Conservation (phyloP, 176 grass and related monocot genomes). For the Oryza punctata region DNA sequence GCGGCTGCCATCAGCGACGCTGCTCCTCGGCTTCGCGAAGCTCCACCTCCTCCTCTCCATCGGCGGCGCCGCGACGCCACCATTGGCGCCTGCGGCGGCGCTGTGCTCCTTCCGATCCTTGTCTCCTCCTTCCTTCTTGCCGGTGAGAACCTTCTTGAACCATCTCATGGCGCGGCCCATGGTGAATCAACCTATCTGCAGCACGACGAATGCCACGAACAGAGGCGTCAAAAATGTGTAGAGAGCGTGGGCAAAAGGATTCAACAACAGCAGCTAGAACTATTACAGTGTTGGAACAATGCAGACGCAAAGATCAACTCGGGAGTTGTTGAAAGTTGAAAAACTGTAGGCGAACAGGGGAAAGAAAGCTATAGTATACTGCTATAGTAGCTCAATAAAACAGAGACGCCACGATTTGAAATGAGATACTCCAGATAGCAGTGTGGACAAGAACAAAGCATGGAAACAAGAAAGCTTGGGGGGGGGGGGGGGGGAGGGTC, state of each 20-base stretch:
- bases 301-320: not conserved
- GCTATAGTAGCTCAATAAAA: not conserved
- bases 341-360: not conserved
- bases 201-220: not conserved
- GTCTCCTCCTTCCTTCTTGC: conserved; percentile 59
- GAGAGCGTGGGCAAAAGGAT: not conserved
- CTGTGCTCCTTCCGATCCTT: conserved; percentile 22
- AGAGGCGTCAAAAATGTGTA: not conserved
- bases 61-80: conserved; percentile 7
- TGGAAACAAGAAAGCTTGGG: not conserved
- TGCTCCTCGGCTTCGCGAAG: conserved; percentile 68
- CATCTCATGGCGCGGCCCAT: conserved; percentile 85
- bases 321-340: not conserved
- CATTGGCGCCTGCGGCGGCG: not conserved
- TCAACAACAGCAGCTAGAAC: not conserved
- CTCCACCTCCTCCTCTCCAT: conserved; percentile 88
- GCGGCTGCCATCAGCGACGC: conserved; percentile 31
- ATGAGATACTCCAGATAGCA: not conserved
- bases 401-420: not conserved
- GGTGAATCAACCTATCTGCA: not conserved
- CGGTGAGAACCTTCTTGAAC: conserved; percentile 69
- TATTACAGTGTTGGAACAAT: not conserved
- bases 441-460: not conserved
- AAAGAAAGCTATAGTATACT: not conserved
- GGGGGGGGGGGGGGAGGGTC: too few relatives aligned